Percentiles rank a stretch among this genome's conserved stretches.
Conservation (phyloP, 1,284 basidiomycete species). For the Grifola frondosa region DNA sequence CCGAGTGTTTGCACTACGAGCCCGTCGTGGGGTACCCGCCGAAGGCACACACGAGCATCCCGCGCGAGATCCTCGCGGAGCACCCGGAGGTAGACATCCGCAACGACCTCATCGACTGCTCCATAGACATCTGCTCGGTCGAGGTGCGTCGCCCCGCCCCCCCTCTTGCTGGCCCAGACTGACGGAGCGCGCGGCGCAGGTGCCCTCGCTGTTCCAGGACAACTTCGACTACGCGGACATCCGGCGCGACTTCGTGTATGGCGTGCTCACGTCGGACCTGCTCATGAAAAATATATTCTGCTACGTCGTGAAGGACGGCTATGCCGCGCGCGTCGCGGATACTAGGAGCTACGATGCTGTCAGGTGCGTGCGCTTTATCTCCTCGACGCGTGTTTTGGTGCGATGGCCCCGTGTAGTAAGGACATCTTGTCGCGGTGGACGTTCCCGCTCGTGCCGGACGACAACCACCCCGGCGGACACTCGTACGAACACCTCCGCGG, state of each 20-base stretch:
- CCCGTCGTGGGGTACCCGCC: conserved; percentile 65
- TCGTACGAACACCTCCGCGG: conserved; percentile 83
- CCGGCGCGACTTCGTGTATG: conserved; percentile 91
- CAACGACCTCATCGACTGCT: conserved; percentile 86
- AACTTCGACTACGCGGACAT: conserved; percentile 98
- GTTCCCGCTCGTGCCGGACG: conserved; percentile 92
- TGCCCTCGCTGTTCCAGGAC: conserved; percentile 96
- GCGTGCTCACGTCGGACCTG: conserved; percentile 94
- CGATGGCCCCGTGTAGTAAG: conserved; percentile 54
- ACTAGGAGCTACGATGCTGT: conserved; percentile 88
- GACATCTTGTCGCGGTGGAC: conserved; percentile 93
- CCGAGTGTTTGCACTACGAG: conserved; percentile 79
- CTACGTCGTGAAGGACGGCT: conserved; percentile 82
- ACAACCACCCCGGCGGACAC: conserved; percentile 82
- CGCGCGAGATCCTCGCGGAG: conserved; percentile 64
- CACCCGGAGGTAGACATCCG: conserved; percentile 81
- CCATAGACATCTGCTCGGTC: conserved; percentile 90
- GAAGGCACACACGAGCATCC: conserved; percentile 58
- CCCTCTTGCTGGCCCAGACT: background rate
- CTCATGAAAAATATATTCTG: conserved; percentile 94
- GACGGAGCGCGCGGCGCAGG: conserved; percentile 43
- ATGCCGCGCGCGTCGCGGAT: conserved; percentile 87
- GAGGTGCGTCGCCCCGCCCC: conserved; percentile 51
- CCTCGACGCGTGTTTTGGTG: conserved; percentile 1
- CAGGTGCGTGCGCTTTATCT: conserved; percentile 47